These are phyloP conservation scores for Metschnikowia matae DNA, from an alignment of 805 yeast species.

Conservation along the genomic window DNA sequence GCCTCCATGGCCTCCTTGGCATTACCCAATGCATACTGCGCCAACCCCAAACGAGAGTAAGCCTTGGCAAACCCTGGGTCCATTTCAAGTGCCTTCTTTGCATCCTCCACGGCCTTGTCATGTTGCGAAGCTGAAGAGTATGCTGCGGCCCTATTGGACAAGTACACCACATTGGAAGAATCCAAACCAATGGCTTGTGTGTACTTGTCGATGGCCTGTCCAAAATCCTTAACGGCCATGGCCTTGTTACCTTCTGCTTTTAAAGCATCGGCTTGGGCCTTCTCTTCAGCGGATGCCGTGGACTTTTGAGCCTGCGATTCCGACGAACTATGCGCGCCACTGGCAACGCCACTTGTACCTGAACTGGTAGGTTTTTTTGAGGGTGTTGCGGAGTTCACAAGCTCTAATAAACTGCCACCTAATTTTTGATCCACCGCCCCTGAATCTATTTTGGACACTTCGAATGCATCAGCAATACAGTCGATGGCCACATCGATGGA, in stretches of 20 bases:
- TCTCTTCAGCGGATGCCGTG: constrained; percentile 49
- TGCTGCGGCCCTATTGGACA: constrained; percentile 96
- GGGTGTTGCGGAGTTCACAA: constrained; percentile 26
- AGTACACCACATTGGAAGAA: constrained; percentile 75
- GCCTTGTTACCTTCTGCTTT: constrained; percentile 87
- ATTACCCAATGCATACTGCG: constrained; percentile 91
- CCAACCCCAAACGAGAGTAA: constrained; percentile 91
- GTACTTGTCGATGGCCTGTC: constrained; percentile 70
- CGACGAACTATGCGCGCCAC: constrained; percentile 10
- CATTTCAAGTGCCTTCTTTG: constrained; percentile 70
- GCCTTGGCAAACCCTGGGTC: constrained; percentile 87
- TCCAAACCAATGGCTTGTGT: constrained; percentile 71
- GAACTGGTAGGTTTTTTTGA: no score
- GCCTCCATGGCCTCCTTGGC: constrained; percentile 87
- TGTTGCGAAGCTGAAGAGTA: constrained; percentile 74
- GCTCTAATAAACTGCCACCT: constrained; percentile 44
- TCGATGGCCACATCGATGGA: constrained; percentile 92
- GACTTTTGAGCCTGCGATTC: constrained; percentile 25
- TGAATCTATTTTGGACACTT: constrained; percentile 48
- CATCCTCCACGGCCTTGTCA: constrained; percentile 76
- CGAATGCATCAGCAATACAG: constrained; percentile 85
- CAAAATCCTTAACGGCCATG: constrained; percentile 73
- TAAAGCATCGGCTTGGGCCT: constrained; percentile 74
- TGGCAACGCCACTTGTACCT: background rate
- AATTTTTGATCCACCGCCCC: constrained; percentile 33